Evolutionary conservation across 148 eudicot genomes (phyloP), one percentile per base, ranked within the genome.

Genomic region (Polygonum maritimum): DNA sequence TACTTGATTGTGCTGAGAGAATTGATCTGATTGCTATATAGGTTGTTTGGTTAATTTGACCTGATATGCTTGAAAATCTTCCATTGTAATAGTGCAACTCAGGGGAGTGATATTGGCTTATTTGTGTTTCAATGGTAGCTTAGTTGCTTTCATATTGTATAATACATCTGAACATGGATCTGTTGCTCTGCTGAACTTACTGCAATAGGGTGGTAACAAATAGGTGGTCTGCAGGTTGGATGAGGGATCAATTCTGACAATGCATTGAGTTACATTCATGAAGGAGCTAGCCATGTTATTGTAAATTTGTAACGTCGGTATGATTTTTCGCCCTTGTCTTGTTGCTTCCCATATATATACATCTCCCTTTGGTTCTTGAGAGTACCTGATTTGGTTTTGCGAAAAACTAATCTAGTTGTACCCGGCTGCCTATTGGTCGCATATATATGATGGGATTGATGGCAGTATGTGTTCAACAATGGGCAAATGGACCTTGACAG

Each of bases 151-250:
- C 0, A 4, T 5, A 0, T 65, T 13, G 38, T 6, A 26, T 36
- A 35, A 14, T 67, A 62, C 69, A 26, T 62, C 38, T 67, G 45
- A 67, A 67, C 31, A 19, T 35, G 36, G 44, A 14, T 62, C 26
- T 62, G 38, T 74, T 81, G 78, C 85, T 80, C 82, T 84, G 78
- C 81, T 80, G 54, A 85, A 86, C 88, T 89, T 83, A 80, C 85
- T 87, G 74, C 73, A 41, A 80, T 35, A 85, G 82, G 80, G 83
- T 77, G 87, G 74, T 84, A 86, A 84, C 83, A 83, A 87, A 80
- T 88, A 95, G 97, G 97, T 79, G 98, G 97, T 78, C 86, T 95
- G 90, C 98, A 95, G 85, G 87, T 92, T 85, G 98, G 98, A 78
- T 97, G 98, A 40, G 98, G 98, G 62, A 89, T 95, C 82, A 92